Base-by-base conservation (phyloP, 495 filamentous ascomycete species). In the Xylaria palmicola region DNA sequence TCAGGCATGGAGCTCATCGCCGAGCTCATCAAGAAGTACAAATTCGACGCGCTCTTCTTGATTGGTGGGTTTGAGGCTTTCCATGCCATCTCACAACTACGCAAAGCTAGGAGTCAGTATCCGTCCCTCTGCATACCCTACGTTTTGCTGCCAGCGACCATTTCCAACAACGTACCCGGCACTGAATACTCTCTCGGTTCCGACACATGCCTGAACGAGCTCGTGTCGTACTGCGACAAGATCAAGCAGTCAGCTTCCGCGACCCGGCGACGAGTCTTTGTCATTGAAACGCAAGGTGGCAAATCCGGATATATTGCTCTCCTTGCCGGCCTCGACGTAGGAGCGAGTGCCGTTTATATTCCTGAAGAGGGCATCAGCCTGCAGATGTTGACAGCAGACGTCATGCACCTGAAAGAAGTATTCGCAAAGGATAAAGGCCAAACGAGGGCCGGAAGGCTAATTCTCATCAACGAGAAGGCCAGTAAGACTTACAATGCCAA, bases 11-110 rank as follows among this genome's bases (percentile, higher is more conserved):
- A 88, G 56, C 86, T 81, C 53, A 89, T 93, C n/a, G 93, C 95
- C 37, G 83, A 85, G 62, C 86, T 90, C 68, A 95, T 99, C 72
- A 84, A 90, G 64, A 79, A 87, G 55, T 94, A 95, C 78, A 84
- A 88, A 50, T 91, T 99, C 65, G 90, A 99, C 59, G 95, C 88
- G 1, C 78, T 99, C 0, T 94, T 97, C 70, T 83, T 97, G 45
- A 86, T 98, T 45, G 95, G 95, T 68, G 95, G 95, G 2, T 99
- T 99, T 65, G 95, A 99, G 76, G 95, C 92, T 9, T 99, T 93
- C 80, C 95, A 94, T 52, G 88, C 95, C 1, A 82, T 97, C 47
- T 89, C 88, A 37, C 87, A 98, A 73, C 81, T 99, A 39, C 86
- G 93, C 58, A 83, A 88, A 74, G 93, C 89, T 3, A 81, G 92